Evolutionary conservation across 495 filamentous ascomycete genomes (phyloP).

Genomic region (Penicillium steckii): DNA sequence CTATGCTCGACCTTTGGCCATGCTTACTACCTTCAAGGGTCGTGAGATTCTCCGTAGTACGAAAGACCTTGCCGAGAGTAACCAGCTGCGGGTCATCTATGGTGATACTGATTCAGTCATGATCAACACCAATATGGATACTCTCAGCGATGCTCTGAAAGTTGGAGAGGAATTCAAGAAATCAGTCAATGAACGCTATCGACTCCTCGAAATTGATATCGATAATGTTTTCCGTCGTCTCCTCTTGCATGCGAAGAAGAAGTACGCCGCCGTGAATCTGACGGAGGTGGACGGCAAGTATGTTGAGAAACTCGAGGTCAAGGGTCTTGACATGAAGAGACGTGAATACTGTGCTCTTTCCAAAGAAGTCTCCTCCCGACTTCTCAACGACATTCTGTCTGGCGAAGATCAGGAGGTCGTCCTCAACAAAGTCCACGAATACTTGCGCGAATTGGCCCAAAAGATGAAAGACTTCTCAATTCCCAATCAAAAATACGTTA

Average conservation of each 20-base stretch:
- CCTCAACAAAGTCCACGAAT: slow-evolving; percentile 86
- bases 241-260: slow-evolving; percentile 96
- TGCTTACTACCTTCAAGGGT: slow-evolving; percentile 95
- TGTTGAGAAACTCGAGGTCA: slow-evolving; percentile 93
- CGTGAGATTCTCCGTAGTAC: slow-evolving; percentile 96
- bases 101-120: slow-evolving; percentile 99
- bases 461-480: slow-evolving; percentile 80
- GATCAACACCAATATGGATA: slow-evolving; percentile 98
- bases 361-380: slow-evolving; percentile 80
- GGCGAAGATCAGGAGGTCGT: slow-evolving; percentile 90
- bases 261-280: slow-evolving; percentile 96
- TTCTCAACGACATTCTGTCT: slow-evolving; percentile 88
- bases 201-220: slow-evolving; percentile 91
- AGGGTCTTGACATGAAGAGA: slow-evolving; percentile 95
- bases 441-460: slow-evolving; percentile 74
- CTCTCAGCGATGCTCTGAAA: slow-evolving; percentile 84
- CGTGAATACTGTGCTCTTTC: slow-evolving; percentile 94
- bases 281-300: slow-evolving; percentile 86
- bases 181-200: slow-evolving; percentile 85
- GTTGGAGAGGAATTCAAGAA: slow-evolving; percentile 80
- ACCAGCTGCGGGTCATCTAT: slow-evolving; percentile 88
- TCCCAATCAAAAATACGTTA: slow-evolving; percentile 84
- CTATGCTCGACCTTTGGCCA: slow-evolving; percentile 90
- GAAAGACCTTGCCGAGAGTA: slow-evolving; percentile 89
- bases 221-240: slow-evolving; percentile 96